A percentile compares a stretch with the other conserved stretches of the same genome.
Evolutionary conservation across 2,329 filamentous ascomycete genomes (phyloP).

Genomic region (Cercospora sp.): DNA sequence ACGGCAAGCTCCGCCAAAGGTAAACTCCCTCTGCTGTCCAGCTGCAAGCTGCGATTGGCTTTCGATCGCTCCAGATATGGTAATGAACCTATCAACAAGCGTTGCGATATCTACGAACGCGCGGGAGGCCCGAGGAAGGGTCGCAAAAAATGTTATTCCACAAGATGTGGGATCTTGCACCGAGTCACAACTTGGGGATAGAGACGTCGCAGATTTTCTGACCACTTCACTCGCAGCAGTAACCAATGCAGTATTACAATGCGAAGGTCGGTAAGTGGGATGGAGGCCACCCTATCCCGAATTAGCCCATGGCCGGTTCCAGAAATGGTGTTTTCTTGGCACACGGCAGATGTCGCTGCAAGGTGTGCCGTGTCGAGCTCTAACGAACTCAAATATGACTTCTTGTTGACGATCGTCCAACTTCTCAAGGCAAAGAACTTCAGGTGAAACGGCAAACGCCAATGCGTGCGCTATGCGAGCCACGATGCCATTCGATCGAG

Average conservation of each 20-base stretch:
- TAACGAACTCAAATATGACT: conserved; percentile 2
- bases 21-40: background rate
- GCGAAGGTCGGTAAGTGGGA: background rate
- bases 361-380: background rate
- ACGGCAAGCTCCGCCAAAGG: background rate
- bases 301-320: background rate
- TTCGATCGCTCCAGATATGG: background rate
- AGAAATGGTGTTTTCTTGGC: background rate
- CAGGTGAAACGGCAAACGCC: background rate
- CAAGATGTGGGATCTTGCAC: background rate
- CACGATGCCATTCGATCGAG: background rate
- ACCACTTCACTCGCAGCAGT: background rate
- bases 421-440: background rate
- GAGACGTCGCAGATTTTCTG: background rate
- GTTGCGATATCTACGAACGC: background rate
- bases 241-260: background rate
- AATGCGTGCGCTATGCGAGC: background rate
- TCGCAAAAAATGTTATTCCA: background rate
- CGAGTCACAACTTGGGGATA: background rate
- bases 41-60: background rate
- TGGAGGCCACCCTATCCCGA: background rate
- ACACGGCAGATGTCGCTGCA: background rate
- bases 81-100: background rate
- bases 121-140: background rate
- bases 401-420: background rate